Conservation (phyloP, 164 flowering plant genomes). For the Protea cynaroides region DNA sequence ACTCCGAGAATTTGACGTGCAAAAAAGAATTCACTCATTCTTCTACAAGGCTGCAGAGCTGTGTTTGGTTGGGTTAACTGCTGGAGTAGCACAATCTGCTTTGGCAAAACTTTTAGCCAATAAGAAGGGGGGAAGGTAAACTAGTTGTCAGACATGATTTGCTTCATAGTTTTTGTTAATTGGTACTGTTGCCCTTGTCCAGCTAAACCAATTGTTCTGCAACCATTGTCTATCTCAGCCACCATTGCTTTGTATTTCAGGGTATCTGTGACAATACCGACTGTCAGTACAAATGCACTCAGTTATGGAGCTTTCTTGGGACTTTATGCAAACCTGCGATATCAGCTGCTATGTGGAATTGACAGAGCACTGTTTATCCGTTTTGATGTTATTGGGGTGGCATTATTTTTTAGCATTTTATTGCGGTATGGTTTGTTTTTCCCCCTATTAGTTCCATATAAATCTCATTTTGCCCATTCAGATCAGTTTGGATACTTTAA, state of each 20-base stretch:
- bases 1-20: slow-evolving; percentile 74
- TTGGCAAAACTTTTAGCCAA: slow-evolving; percentile 53
- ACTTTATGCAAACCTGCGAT: slow-evolving; percentile 71
- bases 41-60: slow-evolving; percentile 85
- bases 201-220: neutral
- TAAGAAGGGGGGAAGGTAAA: slow-evolving; percentile 72
- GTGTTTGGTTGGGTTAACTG: slow-evolving; percentile 72
- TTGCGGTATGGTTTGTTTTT: slow-evolving; percentile 48
- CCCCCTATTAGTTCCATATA: neutral
- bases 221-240: neutral
- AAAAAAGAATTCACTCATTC: slow-evolving; percentile 78
- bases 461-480: neutral
- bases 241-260: slow-evolving; percentile 27
- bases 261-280: slow-evolving; percentile 78
- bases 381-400: slow-evolving; percentile 91
- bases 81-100: slow-evolving; percentile 82
- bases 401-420: slow-evolving; percentile 60
- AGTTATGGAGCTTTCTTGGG: slow-evolving; percentile 96
- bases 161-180: neutral
- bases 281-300: slow-evolving; percentile 64
- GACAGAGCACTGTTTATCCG: slow-evolving; percentile 59
- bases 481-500: neutral
- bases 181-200: neutral
- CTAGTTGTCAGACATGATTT: neutral
- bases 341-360: slow-evolving; percentile 77